These are phyloP conservation scores for Diaporthe sp. DNA, from an alignment of 2,329 filamentous ascomycete genomes.

Conservation along the genomic window DNA sequence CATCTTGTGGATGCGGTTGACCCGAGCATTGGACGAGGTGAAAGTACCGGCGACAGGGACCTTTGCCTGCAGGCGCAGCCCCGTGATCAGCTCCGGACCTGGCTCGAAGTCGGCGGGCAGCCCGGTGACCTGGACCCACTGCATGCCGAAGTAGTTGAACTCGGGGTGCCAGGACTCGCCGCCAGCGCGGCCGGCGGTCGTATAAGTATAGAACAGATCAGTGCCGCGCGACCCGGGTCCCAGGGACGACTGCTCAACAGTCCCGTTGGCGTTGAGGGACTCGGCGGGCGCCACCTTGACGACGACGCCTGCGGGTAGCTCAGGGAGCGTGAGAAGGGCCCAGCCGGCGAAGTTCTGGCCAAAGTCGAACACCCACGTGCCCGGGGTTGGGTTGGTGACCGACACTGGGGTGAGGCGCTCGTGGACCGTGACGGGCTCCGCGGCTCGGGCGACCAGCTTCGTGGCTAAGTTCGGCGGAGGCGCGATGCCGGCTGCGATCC, in stretches of 20 bases:
- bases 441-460: constrained; percentile 29
- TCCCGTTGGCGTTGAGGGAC: constrained; percentile 32
- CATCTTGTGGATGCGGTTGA: constrained; percentile 29
- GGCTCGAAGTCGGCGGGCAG: background rate
- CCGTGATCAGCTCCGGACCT: background rate
- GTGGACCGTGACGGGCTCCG: constrained; percentile 28
- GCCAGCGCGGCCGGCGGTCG: constrained; percentile 22
- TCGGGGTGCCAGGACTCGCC: constrained; percentile 26
- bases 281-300: constrained; percentile 27
- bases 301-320: constrained; percentile 26
- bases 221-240: background rate
- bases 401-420: constrained; percentile 25
- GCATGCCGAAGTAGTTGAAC: constrained; percentile 33
- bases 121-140: constrained; percentile 33
- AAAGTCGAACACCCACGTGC: constrained; percentile 32
- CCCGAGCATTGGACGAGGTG: constrained; percentile 15
- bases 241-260: constrained; percentile 25
- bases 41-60: constrained; percentile 26
- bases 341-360: constrained; percentile 31
- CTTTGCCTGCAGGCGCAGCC: background rate
- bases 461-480: constrained; percentile 30
- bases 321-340: constrained; percentile 27
- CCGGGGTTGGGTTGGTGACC: constrained; percentile 25
- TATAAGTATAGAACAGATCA: constrained; percentile 2
- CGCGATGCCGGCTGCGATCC: constrained; percentile 27